Percentiles rank a stretch among this genome's conserved stretches.
These are phyloP conservation scores for Arachnopeziza araneosa DNA, from an alignment of 2,329 filamentous ascomycete species.

Conservation along the genomic window DNA sequence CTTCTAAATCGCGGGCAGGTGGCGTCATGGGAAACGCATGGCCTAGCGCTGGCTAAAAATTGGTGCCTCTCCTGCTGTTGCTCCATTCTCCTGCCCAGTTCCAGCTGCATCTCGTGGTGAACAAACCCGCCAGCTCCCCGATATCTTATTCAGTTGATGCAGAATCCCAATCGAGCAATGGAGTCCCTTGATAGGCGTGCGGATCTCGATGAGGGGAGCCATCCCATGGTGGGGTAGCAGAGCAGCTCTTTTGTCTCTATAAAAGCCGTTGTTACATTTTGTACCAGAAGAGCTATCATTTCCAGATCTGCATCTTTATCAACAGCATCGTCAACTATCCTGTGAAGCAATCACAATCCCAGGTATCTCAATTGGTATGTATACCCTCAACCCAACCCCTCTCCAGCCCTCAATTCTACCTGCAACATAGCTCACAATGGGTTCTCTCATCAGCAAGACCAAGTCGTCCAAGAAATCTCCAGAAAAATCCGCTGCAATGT, in stretches of 20 bases:
- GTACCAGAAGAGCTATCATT: conserved; percentile 14
- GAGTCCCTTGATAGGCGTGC: conserved; percentile 14
- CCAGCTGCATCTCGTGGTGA: neutral
- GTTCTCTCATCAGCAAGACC: conserved; percentile 29
- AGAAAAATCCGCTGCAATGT: conserved; percentile 11
- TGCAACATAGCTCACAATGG: conserved; percentile 25
- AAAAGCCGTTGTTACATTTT: conserved; percentile 7
- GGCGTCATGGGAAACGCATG: neutral
- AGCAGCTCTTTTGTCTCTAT: conserved; percentile 1
- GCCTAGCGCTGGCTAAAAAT: neutral
- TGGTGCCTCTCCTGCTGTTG: neutral
- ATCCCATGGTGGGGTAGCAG: conserved; percentile 15
- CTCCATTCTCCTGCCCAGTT: neutral
- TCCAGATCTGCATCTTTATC: conserved; percentile 15
- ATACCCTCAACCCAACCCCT: conserved; percentile 3
- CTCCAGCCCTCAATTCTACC: neutral
- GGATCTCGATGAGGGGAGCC: conserved; percentile 15
- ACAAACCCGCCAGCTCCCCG: neutral
- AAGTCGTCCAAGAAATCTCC: conserved; percentile 15
- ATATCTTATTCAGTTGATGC: neutral
- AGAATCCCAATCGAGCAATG: conserved; percentile 18
- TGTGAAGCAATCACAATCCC: neutral
- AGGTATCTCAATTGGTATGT: conserved; percentile 9
- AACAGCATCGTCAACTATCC: neutral
- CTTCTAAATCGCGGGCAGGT: neutral